Evolutionary conservation across 106 monocot genomes (phyloP), one percentile per base, ranked within the genome.

Genomic region (Narthecium ossifragum): DNA sequence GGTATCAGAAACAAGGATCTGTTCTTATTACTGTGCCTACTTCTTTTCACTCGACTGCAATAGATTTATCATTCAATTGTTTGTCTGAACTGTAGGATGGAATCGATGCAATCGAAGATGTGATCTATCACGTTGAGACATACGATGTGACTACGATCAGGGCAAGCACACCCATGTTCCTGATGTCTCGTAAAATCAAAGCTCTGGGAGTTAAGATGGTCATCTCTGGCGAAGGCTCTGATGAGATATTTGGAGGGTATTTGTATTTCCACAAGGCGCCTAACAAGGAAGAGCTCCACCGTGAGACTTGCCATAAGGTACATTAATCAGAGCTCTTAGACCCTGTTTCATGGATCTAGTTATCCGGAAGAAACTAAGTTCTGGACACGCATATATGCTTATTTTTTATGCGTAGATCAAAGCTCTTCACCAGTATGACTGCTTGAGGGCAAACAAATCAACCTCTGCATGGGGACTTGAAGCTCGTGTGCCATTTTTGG

Each of bases 91-190:
- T 11, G n/a, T 22, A 85, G 85, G 80, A 85, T 49, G 80, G 85
- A 21, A 80, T 85, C 20, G 80, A 85, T 67, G 80, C 80, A 12
- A 80, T 85, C 43, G 85, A 85, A 49, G 85, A 85, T 62, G 80
- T 85, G 1, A 80, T 85, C 54, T 76, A 85, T 50, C 85, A 80
- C 50, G 58, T 74, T 15, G 80, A 85, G 40, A 80, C 80, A 5
- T 85, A 80, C 20, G 85, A 85, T 32, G 80, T 85, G 22, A 85
- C 85, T 4, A 76, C 72, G 1, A 80, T 85, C 39, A 72, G 85
- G 14, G 85, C 85, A 26, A 85, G 85, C 36, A 85, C 85, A 2
- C 85, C 80, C 10, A 85, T 85, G 85, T 85, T 85, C 62, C 80
- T 85, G 0, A 85, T 85, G 76, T 72, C 79, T 0, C 68, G 80